A percentile compares a stretch with the other conserved stretches of the same genome.
Evolutionary conservation across 1,284 basidiomycete species (phyloP).

Genomic region (Heterobasidion irregulare): DNA sequence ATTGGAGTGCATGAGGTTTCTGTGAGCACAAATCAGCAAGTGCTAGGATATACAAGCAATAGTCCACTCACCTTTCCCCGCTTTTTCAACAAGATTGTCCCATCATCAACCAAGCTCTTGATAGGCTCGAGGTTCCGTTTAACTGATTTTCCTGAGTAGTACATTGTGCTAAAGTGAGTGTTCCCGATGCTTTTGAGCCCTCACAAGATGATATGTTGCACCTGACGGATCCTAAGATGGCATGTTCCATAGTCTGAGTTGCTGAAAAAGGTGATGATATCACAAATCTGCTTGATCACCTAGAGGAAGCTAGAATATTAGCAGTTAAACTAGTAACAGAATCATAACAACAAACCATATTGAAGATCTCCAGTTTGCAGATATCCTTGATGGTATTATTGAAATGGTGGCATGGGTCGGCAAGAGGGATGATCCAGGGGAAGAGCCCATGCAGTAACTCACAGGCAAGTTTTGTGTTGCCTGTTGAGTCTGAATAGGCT

Average conservation of each 20-base stretch:
- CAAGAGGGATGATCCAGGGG: background rate
- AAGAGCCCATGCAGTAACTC: background rate
- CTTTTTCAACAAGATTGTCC: background rate
- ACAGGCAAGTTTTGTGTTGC: background rate
- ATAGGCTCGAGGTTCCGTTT: background rate
- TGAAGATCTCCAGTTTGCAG: background rate
- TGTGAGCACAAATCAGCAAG: background rate
- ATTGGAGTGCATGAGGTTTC: background rate
- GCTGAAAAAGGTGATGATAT: background rate
- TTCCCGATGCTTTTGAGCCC: slow-evolving; percentile 1
- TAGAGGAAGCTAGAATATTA: background rate
- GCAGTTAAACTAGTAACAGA: no score
- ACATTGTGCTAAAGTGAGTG: background rate
- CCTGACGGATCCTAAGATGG: background rate
- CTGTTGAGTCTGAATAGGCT: background rate
- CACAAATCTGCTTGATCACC: background rate
- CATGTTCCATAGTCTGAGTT: background rate
- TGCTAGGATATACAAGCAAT: no score
- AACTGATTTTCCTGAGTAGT: background rate
- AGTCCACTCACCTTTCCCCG: background rate
- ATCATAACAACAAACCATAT: background rate
- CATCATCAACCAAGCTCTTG: background rate
- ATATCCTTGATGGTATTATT: background rate
- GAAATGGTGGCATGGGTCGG: background rate
- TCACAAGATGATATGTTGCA: background rate